These are phyloP conservation scores for Theobroma grandiflorum DNA, from an alignment of 441 rosid genomes.

Conservation along the genomic window DNA sequence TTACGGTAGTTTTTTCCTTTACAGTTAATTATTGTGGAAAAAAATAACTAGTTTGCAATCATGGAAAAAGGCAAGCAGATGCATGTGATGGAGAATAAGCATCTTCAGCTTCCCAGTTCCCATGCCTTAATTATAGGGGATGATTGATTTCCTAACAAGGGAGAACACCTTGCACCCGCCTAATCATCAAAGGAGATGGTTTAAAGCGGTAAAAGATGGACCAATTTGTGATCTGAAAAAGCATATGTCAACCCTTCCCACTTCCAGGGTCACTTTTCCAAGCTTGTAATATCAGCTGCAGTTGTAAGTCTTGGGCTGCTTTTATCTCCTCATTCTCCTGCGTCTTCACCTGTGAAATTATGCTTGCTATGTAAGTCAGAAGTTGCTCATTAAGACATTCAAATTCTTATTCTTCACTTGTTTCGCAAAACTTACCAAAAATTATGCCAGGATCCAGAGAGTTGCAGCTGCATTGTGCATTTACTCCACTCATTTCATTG, in stretches of 20 bases:
- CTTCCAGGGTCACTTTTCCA: background rate
- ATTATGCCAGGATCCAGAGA: background rate
- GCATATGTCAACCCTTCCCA: background rate
- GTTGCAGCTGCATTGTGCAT: background rate
- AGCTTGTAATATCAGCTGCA: background rate
- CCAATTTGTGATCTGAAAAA: background rate
- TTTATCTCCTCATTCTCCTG: background rate
- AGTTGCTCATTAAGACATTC: background rate
- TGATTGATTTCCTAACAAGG: conserved; percentile 6
- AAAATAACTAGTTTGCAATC: conserved; percentile 22
- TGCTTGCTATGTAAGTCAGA: background rate
- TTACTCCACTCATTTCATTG: background rate
- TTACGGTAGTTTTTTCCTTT: background rate
- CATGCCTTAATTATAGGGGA: conserved; percentile 22
- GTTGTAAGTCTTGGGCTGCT: background rate
- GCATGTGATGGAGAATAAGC: conserved; percentile 38
- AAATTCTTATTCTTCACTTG: background rate
- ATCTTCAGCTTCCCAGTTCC: conserved; percentile 30
- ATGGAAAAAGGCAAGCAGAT: conserved; percentile 20
- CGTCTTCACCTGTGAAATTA: background rate
- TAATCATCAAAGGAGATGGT: conserved; percentile 12
- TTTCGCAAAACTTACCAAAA: no score
- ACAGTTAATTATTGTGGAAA: background rate
- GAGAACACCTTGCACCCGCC: background rate
- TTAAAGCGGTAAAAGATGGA: background rate